Evolutionary conservation across 176 grass and related monocot species (phyloP), one percentile per base, ranked within the genome.

Genomic region (Metroxylon sagu): DNA sequence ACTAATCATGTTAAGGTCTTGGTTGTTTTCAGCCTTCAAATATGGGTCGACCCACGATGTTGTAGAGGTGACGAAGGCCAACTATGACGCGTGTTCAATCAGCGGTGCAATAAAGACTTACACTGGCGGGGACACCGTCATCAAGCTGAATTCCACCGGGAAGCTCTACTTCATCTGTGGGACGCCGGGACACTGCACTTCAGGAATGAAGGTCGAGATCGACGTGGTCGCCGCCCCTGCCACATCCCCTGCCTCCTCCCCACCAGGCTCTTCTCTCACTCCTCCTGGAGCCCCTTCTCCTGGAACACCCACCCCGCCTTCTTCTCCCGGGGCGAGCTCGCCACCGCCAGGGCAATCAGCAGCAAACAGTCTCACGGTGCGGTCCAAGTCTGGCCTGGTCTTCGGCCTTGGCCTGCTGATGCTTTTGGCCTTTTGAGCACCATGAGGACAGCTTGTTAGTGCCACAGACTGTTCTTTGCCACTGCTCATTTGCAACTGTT

Each of bases 151-250:
- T 56, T 27, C 67, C 18, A 25, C 56, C 48, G 83, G 83, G 26
- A 85, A 72, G 0, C 71, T 80, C 12, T 90, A 95, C 83, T 95
- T 95, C 83, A 76, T 95, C 62, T 95, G 91, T 68, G 83, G 80
- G 25, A 57, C 77, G 51, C 62, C 64, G 3, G 75, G 68, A 0
- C 91, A 95, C 80, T 95, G 91, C 74, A 6, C 55, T 49, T 53
- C 26, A 1, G 91, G 91, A 52, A 85, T 86, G 83, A 89, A 90
- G 71, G 77, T 90, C 58, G 71, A 76, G 54, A 62, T 95, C 71
- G 43, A 74, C 71, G 65, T 71, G 15, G 48, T 50, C 27, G n/a
- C 65, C 52, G 3, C 26, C 49, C 2, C 48, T 3, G 4, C 52
- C 1, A 4, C 48, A 6, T 2, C 68, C 16, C 31, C 68, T 0